These are phyloP conservation scores for Cyberlindnera lachancei DNA, from an alignment of 805 yeast species.

Conservation along the genomic window DNA sequence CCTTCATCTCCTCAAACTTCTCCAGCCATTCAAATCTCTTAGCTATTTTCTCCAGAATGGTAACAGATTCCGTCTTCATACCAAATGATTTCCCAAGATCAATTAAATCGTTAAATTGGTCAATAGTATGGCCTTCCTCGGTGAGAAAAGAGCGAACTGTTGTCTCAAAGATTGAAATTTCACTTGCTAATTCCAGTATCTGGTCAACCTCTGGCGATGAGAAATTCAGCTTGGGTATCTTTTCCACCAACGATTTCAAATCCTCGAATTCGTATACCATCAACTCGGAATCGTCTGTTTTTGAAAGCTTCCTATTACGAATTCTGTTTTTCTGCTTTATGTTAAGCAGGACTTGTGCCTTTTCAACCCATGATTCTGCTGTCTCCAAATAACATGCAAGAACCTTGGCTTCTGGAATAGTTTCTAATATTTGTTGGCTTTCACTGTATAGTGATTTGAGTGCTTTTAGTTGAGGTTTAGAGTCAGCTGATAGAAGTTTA, in stretches of 20 bases:
- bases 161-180: slow-evolving; percentile 43
- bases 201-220: slow-evolving; percentile 53
- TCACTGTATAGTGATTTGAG: slow-evolving; percentile 41
- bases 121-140: slow-evolving; percentile 24
- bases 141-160: slow-evolving; percentile 35
- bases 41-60: slow-evolving; percentile 31
- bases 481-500: slow-evolving; percentile 29
- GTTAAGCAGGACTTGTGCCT: slow-evolving; percentile 42
- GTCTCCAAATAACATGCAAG: slow-evolving; percentile 35
- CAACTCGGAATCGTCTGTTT: slow-evolving; percentile 5
- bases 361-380: slow-evolving; percentile 46
- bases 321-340: slow-evolving; percentile 35
- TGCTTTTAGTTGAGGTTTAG: slow-evolving; percentile 39
- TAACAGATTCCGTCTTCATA: slow-evolving; percentile 41
- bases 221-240: slow-evolving; percentile 44
- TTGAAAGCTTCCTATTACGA: slow-evolving; percentile 14
- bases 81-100: slow-evolving; percentile 56
- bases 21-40: slow-evolving; percentile 34
- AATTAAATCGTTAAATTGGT: slow-evolving; percentile 46
- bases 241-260: slow-evolving; percentile 28
- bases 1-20: slow-evolving; percentile 15
- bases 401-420: slow-evolving; percentile 28
- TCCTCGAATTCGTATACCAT: slow-evolving; percentile 11
- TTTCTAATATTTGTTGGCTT: slow-evolving; percentile 44
- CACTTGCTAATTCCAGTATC: slow-evolving; percentile 43